Evolutionary conservation across 495 filamentous ascomycete genomes (phyloP).

Genomic region (Penicillium lagena): DNA sequence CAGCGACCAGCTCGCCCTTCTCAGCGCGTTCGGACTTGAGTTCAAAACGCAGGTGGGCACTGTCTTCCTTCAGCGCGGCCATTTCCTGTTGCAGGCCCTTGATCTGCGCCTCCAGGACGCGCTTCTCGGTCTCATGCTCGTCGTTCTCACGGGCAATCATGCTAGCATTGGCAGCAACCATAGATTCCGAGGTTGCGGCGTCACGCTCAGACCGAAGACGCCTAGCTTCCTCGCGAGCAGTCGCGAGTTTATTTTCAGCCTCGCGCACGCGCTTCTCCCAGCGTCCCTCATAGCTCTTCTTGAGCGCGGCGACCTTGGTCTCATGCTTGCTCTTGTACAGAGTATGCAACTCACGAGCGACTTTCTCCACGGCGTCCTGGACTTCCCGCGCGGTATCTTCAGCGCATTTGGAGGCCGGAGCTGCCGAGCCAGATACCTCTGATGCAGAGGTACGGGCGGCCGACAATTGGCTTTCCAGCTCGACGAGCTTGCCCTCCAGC

Average conservation of each 20-base stretch:
- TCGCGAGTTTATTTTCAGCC: conserved; percentile 62
- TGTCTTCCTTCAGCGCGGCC: conserved; percentile 55
- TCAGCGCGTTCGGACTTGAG: conserved; percentile 75
- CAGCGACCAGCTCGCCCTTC: conserved; percentile 88
- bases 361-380: conserved; percentile 85
- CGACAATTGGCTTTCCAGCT: conserved; percentile 67
- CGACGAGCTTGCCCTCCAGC: conserved; percentile 44
- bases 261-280: conserved; percentile 81
- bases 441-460: conserved; percentile 49
- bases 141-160: conserved; percentile 37
- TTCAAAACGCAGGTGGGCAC: conserved; percentile 54
- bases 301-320: conserved; percentile 85
- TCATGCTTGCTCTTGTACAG: conserved; percentile 98
- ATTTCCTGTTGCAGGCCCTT: conserved; percentile 66
- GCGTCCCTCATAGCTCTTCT: conserved; percentile 87
- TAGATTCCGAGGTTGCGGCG: conserved; percentile 50
- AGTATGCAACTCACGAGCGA: conserved; percentile 80
- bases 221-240: conserved; percentile 65
- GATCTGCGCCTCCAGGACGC: conserved; percentile 55
- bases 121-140: conserved; percentile 44
- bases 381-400: conserved; percentile 47
- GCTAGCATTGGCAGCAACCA: conserved; percentile 39
- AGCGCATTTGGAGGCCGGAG: conserved; percentile 14
- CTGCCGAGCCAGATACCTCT: conserved; percentile 8
- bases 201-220: conserved; percentile 60